A percentile compares a stretch with the other conserved stretches of the same genome.
phyloP scores from a whole-genome alignment of 805 yeast genomes.

The Teunomyces cretensis region DNA sequence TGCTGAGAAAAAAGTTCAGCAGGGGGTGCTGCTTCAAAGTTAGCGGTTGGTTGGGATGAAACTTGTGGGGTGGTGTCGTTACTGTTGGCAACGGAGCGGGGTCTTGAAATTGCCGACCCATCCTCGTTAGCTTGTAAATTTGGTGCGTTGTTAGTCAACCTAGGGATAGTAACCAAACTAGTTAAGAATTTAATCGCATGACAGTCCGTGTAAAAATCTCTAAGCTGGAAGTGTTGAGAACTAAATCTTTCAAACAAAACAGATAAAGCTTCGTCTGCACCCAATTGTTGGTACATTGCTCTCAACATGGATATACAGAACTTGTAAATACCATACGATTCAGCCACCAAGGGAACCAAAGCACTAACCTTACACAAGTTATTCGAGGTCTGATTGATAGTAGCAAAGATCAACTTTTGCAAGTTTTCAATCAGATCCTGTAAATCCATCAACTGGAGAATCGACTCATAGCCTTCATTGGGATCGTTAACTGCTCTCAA shows the following conservation, averaged over 20 bases:
- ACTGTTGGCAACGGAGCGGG: slow-evolving; percentile 21
- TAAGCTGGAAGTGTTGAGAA: slow-evolving; percentile 67
- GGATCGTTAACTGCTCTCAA: slow-evolving; percentile 87
- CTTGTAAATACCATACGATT: slow-evolving; percentile 89
- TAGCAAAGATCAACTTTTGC: slow-evolving; percentile 72
- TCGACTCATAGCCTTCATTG: slow-evolving; percentile 90
- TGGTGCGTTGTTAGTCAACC: slow-evolving; percentile 60
- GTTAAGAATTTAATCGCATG: slow-evolving; percentile 79
- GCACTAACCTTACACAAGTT: slow-evolving; percentile 82
- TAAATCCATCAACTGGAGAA: slow-evolving; percentile 77
- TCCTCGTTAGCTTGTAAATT: slow-evolving; percentile 50
- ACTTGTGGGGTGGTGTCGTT: slow-evolving; percentile 35
- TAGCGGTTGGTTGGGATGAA: slow-evolving; percentile 45
- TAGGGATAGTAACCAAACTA: slow-evolving; percentile 77
- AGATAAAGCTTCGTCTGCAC: slow-evolving; percentile 71
- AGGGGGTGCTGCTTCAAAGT: slow-evolving; percentile 31
- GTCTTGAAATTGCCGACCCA: slow-evolving; percentile 32
- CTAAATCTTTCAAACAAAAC: slow-evolving; percentile 72
- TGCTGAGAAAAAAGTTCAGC: slow-evolving; percentile 49
- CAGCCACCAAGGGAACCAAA: slow-evolving; percentile 85
- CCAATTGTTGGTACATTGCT: slow-evolving; percentile 75
- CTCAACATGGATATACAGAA: slow-evolving; percentile 87
- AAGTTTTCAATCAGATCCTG: slow-evolving; percentile 83
- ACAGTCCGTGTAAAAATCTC: slow-evolving; percentile 88
- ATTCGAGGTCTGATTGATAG: slow-evolving; percentile 57